Evolutionary conservation across 2,329 filamentous ascomycete species (phyloP), one percentile per base, ranked within the genome.

Genomic region (Rasamsonia emersonii): DNA sequence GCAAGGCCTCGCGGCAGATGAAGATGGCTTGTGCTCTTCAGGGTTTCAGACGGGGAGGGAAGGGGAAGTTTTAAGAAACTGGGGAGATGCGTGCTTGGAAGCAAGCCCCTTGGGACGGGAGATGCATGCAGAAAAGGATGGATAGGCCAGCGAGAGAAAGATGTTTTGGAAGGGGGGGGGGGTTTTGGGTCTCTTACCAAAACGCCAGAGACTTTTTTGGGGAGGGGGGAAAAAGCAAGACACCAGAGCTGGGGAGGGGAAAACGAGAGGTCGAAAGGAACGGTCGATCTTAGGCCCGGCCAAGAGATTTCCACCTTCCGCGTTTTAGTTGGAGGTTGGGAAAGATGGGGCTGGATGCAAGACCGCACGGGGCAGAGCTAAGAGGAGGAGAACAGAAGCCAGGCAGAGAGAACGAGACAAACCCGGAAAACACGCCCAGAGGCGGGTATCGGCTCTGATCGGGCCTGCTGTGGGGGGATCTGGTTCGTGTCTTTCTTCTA

Each of bases 321-420:
- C 40, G 37, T 44, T 46, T 41, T 46, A 45, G 41, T 37, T 37
- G 41, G 42, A 41, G 43, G 35, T 37, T 40, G 39, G 41, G 27
- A 33, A 18, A 30, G 24, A 20, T 30, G 28, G 28, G 24, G 8
- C 18, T 31, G n/a, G 13, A 25, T 25, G 23, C 23, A 25, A 25
- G 23, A 25, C 23, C 14, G 23, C 23, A 25, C 23, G 23, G 23
- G 23, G 23, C 23, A 25, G 23, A n/a, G n/a, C n/a, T n/a, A n/a
- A n/a, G n/a, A n/a, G n/a, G n/a, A n/a, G n/a, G n/a, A n/a, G n/a
- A n/a, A n/a, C n/a, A n/a, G n/a, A n/a, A n/a, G n/a, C n/a, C n/a
- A n/a, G n/a, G n/a, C n/a, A n/a, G n/a, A n/a, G n/a, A n/a, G n/a
- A n/a, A n/a, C n/a, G n/a, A n/a, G n/a, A n/a, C n/a, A n/a, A n/a